Percentiles rank a stretch among this genome's conserved stretches.
phyloP scores from a whole-genome alignment of 2,329 filamentous ascomycete genomes.

The Lachnellula cervina region DNA sequence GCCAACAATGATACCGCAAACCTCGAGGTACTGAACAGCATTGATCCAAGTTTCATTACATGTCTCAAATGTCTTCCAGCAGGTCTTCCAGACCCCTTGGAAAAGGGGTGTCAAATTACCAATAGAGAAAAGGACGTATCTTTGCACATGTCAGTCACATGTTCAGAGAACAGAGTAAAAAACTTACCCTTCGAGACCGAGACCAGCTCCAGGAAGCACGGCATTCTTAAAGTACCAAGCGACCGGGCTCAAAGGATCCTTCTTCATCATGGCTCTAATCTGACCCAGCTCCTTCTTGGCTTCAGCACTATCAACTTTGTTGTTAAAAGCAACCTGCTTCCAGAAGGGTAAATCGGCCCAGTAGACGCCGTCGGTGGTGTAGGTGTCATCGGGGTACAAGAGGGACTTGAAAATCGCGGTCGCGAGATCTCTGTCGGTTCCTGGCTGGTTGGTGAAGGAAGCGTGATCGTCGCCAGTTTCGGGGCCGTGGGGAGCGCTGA shows the following conservation, averaged over 20 bases:
- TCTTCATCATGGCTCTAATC: constrained; percentile 77
- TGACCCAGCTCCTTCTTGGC: constrained; percentile 58
- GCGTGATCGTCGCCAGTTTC: constrained; percentile 30
- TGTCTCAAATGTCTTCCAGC: constrained; percentile 63
- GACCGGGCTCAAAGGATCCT: constrained; percentile 79
- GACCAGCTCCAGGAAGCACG: constrained; percentile 85
- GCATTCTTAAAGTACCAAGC: constrained; percentile 85
- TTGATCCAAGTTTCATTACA: constrained; percentile 79
- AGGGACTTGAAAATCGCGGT: constrained; percentile 68
- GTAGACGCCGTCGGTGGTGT: constrained; percentile 76
- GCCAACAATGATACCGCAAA: constrained; percentile 90
- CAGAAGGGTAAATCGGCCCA: constrained; percentile 80
- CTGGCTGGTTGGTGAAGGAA: constrained; percentile 15
- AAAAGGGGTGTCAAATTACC: constrained; percentile 87
- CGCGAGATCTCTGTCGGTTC: not conserved
- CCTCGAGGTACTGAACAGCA: constrained; percentile 85
- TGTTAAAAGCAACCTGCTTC: constrained; percentile 71
- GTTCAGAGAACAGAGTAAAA: not conserved
- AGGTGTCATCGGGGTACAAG: constrained; percentile 84
- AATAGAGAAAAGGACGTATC: constrained; percentile 95
- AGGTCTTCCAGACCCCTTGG: constrained; percentile 65
- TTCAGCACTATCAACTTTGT: constrained; percentile 66
- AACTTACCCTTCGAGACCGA: constrained; percentile 74
- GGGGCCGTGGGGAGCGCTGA: constrained; percentile 28
- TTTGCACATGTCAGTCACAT: constrained; percentile 24